Percentiles rank a stretch among this genome's conserved stretches.
phyloP scores from a whole-genome alignment of 192 early-diverging fungal species.

The Umbelopsis isabellina region DNA sequence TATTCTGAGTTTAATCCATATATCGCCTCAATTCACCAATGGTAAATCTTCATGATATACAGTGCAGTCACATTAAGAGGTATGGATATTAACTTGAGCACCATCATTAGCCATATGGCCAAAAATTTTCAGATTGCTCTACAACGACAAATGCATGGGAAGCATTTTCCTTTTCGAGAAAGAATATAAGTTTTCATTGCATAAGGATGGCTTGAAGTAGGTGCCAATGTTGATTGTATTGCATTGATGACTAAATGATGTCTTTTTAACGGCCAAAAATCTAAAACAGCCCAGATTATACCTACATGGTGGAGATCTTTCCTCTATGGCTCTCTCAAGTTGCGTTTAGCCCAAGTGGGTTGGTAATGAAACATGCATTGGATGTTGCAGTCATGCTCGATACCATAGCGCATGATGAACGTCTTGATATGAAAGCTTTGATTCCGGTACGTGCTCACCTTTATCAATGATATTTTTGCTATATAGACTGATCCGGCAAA shows the following conservation, averaged over 20 bases:
- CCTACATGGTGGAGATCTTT: constrained; percentile 12
- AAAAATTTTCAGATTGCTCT: neutral
- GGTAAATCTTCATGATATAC: neutral
- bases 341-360: constrained; percentile 23
- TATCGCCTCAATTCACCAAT: neutral
- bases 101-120: neutral
- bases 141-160: neutral
- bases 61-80: no score
- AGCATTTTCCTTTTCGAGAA: neutral
- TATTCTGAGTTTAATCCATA: constrained; percentile 10
- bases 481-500: neutral
- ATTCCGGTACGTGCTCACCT: constrained; percentile 23
- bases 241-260: neutral
- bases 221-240: neutral
- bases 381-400: constrained; percentile 36
- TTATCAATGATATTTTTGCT: neutral
- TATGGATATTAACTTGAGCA: no score
- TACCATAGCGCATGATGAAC: constrained; percentile 27
- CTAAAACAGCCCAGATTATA: neutral
- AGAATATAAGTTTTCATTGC: neutral
- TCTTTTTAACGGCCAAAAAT: neutral
- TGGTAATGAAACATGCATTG: constrained; percentile 35
- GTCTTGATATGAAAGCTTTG: constrained; percentile 18
- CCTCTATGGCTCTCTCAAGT: constrained; percentile 29
- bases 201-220: neutral